phyloP scores from a whole-genome alignment of 2,329 filamentous ascomycete species.

The Xylogone sp. region DNA sequence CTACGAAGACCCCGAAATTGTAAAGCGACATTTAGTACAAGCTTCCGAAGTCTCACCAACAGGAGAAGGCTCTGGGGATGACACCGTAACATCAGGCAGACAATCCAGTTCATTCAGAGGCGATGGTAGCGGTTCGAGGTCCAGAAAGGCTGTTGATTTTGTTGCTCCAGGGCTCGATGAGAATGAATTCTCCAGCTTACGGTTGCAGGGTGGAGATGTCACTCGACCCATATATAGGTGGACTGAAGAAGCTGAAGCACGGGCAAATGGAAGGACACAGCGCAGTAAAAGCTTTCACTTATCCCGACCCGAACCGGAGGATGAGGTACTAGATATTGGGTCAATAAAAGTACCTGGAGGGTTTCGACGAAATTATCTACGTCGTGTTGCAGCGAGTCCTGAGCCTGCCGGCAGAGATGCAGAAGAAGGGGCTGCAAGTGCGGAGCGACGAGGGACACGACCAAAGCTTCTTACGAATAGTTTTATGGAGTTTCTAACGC shows the following conservation, averaged over 20 bases:
- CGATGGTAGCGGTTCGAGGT: slow-evolving; percentile 27
- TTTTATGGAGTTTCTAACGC: slow-evolving; percentile 90
- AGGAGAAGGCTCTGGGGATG: slow-evolving; percentile 15
- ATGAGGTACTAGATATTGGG: slow-evolving; percentile 78
- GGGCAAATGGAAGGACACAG: slow-evolving; percentile 56
- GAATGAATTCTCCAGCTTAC: slow-evolving; percentile 90
- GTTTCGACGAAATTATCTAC: slow-evolving; percentile 85
- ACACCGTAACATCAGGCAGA: slow-evolving; percentile 16
- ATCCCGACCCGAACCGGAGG: slow-evolving; percentile 72
- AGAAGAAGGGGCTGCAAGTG: slow-evolving; percentile 30
- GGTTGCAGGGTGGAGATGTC: slow-evolving; percentile 89
- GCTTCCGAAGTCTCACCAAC: slow-evolving; percentile 48
- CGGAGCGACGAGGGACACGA: slow-evolving; percentile 36
- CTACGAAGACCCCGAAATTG: slow-evolving; percentile 85
- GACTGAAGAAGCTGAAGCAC: slow-evolving; percentile 81
- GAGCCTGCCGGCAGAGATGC: slow-evolving; percentile 34
- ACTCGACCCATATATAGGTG: slow-evolving; percentile 95
- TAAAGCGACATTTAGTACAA: slow-evolving; percentile 83
- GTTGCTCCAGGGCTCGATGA: slow-evolving; percentile 44
- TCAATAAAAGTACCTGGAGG: slow-evolving; percentile 91
- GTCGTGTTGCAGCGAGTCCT: slow-evolving; percentile 68
- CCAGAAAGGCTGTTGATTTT: slow-evolving; percentile 26
- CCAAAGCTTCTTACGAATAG: slow-evolving; percentile 78
- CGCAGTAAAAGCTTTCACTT: slow-evolving; percentile 87
- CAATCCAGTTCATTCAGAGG: slow-evolving; percentile 33